Evolutionary conservation across 352 stramenopile genomes (phyloP).

Genomic region (Pythium sp.): DNA sequence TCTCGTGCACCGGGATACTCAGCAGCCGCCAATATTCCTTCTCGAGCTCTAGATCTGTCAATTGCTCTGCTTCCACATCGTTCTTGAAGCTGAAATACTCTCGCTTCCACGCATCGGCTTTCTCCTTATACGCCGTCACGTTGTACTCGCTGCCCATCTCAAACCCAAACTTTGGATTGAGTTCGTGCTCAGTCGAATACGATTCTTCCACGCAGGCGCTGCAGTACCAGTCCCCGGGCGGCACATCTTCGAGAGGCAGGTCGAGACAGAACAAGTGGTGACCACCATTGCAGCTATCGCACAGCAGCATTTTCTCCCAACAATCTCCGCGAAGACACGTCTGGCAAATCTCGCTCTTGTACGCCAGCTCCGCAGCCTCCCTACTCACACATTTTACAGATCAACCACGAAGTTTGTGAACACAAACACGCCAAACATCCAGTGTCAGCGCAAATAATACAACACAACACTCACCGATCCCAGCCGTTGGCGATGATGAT

Average conservation of each 20-base stretch:
- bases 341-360: conserved; percentile 81
- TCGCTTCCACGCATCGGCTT: conserved; percentile 78
- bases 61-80: conserved; percentile 33
- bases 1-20: conserved; percentile 67
- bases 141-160: conserved; percentile 82
- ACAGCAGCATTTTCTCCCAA: conserved; percentile 77
- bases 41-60: conserved; percentile 76
- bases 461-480: conserved; percentile 33
- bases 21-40: conserved; percentile 89
- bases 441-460: not conserved
- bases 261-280: conserved; percentile 83
- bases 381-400: conserved; percentile 17
- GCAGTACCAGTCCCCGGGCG: conserved; percentile 81
- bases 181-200: conserved; percentile 32
- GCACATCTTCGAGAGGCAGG: conserved; percentile 49
- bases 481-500: conserved; percentile 83
- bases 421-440: not conserved
- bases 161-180: conserved; percentile 77
- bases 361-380: conserved; percentile 63
- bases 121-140: conserved; percentile 79
- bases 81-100: conserved; percentile 63
- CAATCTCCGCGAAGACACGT: conserved; percentile 81
- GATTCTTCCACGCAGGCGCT: conserved; percentile 62
- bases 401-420: not conserved
- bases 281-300: conserved; percentile 77